These are phyloP conservation scores for Talaromyces marneffei DNA, from an alignment of 2,329 filamentous ascomycete species.

Conservation along the genomic window DNA sequence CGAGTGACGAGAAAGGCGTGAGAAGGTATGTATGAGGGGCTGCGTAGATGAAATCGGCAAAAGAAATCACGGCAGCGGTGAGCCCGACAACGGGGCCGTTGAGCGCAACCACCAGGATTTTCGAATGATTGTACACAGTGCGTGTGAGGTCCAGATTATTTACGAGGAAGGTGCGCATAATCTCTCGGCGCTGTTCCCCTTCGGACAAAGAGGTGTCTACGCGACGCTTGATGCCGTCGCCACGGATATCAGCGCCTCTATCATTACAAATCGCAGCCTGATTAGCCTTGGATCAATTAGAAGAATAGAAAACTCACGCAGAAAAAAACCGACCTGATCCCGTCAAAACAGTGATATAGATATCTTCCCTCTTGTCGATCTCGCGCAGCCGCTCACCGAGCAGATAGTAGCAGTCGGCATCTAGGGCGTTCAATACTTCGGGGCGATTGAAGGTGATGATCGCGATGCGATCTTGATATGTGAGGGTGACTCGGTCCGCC, in stretches of 20 bases:
- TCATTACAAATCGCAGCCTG: too few relatives aligned
- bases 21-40: conserved; percentile 76
- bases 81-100: conserved; percentile 90
- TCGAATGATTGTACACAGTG: conserved; percentile 87
- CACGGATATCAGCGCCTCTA: conserved; percentile 12
- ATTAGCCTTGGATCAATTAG: neutral
- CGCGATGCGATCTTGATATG: conserved; percentile 65
- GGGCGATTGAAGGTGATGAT: conserved; percentile 81
- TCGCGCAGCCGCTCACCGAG: conserved; percentile 69
- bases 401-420: conserved; percentile 66
- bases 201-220: conserved; percentile 14
- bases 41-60: conserved; percentile 89
- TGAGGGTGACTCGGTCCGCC: conserved; percentile 46
- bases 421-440: conserved; percentile 81
- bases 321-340: conserved; percentile 80
- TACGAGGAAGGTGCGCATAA: conserved; percentile 66
- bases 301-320: conserved; percentile 52
- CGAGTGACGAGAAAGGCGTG: conserved; percentile 80
- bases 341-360: conserved; percentile 77
- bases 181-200: conserved; percentile 49
- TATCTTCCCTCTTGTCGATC: conserved; percentile 70
- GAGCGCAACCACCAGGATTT: conserved; percentile 83
- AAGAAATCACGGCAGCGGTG: conserved; percentile 72
- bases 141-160: conserved; percentile 87
- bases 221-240: conserved; percentile 23